Percentiles rank a stretch among this genome's conserved stretches.
phyloP scores from a whole-genome alignment of 768 basidiomycete species.

The Leucosporidium creatinivorum region DNA sequence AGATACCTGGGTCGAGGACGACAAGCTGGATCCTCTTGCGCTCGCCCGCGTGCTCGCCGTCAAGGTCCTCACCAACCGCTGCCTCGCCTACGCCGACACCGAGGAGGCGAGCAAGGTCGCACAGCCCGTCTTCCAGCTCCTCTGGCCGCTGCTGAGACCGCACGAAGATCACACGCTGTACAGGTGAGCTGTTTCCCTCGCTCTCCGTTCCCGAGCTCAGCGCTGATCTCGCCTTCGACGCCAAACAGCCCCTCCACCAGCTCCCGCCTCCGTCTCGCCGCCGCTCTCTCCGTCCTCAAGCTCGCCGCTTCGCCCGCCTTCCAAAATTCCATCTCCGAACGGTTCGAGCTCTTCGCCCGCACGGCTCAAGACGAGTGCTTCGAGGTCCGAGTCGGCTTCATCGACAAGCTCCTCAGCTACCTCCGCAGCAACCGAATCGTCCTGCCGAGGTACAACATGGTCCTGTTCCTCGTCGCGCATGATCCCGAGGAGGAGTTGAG shows the following conservation, averaged over 20 bases:
- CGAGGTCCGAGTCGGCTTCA: conserved; percentile 69
- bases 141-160: conserved; percentile 61
- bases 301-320: conserved; percentile 56
- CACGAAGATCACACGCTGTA: conserved; percentile 43
- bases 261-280: conserved; percentile 73
- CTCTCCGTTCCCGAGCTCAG: neutral
- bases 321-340: conserved; percentile 52
- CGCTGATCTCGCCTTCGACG: conserved; percentile 41
- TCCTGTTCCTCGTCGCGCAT: conserved; percentile 80
- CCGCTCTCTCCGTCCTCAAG: conserved; percentile 71
- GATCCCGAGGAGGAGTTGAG: conserved; percentile 71
- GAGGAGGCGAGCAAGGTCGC: conserved; percentile 59
- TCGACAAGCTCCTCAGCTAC: conserved; percentile 63
- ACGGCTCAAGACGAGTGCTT: conserved; percentile 79
- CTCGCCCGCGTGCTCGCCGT: conserved; percentile 65
- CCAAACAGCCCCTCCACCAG: conserved; percentile 50
- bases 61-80: conserved; percentile 74
- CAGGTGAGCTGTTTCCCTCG: conserved; percentile 42
- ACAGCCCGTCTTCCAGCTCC: conserved; percentile 67
- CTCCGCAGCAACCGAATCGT: conserved; percentile 55
- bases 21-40: conserved; percentile 53
- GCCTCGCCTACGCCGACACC: conserved; percentile 56
- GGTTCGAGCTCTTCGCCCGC: conserved; percentile 64
- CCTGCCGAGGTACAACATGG: conserved; percentile 59
- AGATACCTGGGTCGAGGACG: conserved; percentile 68